A percentile compares a stretch with the other conserved stretches of the same genome.
Evolutionary conservation across 108 stramenopile species (phyloP).

Genomic region (Skeletonema grethae): DNA sequence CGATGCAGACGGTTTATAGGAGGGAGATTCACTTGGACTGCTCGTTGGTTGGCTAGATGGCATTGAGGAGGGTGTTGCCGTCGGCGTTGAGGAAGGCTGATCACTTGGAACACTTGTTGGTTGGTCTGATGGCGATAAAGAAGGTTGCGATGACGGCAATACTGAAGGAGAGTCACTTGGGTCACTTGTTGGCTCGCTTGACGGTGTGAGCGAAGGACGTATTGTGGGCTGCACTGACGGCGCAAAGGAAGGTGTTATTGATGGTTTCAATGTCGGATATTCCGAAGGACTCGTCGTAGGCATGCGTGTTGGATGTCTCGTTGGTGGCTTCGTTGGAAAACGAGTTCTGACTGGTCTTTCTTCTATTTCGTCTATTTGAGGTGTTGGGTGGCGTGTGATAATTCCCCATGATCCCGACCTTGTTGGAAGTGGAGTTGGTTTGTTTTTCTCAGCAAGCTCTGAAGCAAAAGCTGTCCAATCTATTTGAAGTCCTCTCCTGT

Average conservation of each 20-base stretch:
- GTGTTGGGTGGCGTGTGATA: neutral
- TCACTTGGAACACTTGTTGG: neutral
- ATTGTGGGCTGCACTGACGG: neutral
- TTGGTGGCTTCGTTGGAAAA: neutral
- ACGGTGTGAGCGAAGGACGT: neutral
- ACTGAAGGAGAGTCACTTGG: neutral
- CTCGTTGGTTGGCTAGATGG: conserved; percentile 1
- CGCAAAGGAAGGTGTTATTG: neutral
- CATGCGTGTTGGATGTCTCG: neutral
- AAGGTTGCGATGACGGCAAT: neutral
- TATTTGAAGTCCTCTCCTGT: neutral
- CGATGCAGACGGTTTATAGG: neutral
- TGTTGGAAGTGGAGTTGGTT: neutral
- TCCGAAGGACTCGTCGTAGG: neutral
- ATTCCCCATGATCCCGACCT: neutral
- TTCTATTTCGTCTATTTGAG: neutral
- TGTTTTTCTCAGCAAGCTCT: neutral
- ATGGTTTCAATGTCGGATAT: neutral
- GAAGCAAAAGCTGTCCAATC: neutral
- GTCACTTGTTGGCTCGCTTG: neutral
- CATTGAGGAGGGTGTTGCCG: neutral
- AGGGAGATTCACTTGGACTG: neutral
- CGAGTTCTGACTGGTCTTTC: neutral
- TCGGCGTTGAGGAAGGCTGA: neutral
- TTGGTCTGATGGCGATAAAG: neutral